Conservation (phyloP, 805 yeast genomes). For the Zygosaccharomyces rouxii region DNA sequence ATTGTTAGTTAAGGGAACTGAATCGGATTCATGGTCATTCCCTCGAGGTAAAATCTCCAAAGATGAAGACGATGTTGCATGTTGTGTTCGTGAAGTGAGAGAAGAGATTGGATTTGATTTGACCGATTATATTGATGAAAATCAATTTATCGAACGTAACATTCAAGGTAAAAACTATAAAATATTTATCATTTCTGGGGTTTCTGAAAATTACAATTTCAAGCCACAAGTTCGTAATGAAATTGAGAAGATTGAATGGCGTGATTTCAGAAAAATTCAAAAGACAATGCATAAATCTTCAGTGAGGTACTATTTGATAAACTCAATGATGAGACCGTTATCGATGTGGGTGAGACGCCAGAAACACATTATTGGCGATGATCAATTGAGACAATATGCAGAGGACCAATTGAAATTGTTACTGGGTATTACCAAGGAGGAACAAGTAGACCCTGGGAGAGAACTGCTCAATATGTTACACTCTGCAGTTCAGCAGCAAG, state of each 20-base stretch:
- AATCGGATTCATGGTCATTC: slow-evolving; percentile 84
- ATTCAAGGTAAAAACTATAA: slow-evolving; percentile 80
- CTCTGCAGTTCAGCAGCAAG: slow-evolving; percentile 36
- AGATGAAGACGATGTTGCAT: slow-evolving; percentile 79
- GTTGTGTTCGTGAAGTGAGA: slow-evolving; percentile 86
- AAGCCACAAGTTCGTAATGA: slow-evolving; percentile 84
- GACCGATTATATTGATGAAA: slow-evolving; percentile 57
- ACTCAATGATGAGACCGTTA: slow-evolving; percentile 41
- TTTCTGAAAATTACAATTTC: slow-evolving; percentile 73
- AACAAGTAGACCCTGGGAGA: slow-evolving; percentile 64
- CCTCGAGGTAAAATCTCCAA: slow-evolving; percentile 96
- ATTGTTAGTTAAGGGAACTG: slow-evolving; percentile 79
- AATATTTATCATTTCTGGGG: slow-evolving; percentile 69
- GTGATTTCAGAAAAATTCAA: slow-evolving; percentile 46
- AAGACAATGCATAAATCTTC: slow-evolving; percentile 31
- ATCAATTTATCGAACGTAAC: slow-evolving; percentile 75
- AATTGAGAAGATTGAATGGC: slow-evolving; percentile 80
- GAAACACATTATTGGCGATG: slow-evolving; percentile 49
- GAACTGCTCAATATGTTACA: slow-evolving; percentile 63
- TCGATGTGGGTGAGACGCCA: slow-evolving; percentile 52
- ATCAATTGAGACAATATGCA: slow-evolving; percentile 56
- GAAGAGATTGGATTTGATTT: slow-evolving; percentile 95
- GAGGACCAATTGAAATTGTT: slow-evolving; percentile 60
- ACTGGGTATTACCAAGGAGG: slow-evolving; percentile 50
- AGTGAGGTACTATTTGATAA: slow-evolving; percentile 37